These are phyloP conservation scores for Malbranchea zuffiana DNA, from an alignment of 2,329 filamentous ascomycete genomes.

Conservation along the genomic window DNA sequence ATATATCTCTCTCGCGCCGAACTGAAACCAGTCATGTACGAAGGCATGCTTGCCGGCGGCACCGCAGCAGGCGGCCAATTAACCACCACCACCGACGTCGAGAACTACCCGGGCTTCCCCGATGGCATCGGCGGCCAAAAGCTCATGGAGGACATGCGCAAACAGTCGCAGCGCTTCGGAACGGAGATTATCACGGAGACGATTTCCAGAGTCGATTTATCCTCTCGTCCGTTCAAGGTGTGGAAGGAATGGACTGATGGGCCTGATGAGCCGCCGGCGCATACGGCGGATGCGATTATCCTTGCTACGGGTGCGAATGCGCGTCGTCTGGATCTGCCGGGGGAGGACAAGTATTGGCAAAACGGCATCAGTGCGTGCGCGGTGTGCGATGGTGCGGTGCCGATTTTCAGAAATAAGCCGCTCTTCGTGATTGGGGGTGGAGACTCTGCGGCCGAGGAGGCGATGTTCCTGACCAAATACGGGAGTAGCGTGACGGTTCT, in stretches of 20 bases:
- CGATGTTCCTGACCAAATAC: constrained; percentile 95
- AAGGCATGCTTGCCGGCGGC: constrained; percentile 95
- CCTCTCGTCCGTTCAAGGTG: constrained; percentile 76
- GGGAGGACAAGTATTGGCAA: constrained; percentile 96
- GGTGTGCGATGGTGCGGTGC: constrained; percentile 92
- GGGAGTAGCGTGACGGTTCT: constrained; percentile 89
- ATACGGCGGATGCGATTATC: constrained; percentile 87
- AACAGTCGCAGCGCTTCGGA: constrained; percentile 82
- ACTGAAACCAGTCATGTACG: constrained; percentile 87
- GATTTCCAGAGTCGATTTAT: constrained; percentile 76
- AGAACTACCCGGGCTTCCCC: constrained; percentile 96
- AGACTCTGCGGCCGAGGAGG: constrained; percentile 94
- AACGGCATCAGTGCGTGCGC: constrained; percentile 93
- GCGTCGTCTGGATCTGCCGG: constrained; percentile 65
- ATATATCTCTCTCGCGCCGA: constrained; percentile 93
- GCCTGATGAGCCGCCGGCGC: constrained; percentile 54
- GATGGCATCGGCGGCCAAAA: constrained; percentile 75
- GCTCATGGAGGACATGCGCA: constrained; percentile 92
- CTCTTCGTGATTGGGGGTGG: constrained; percentile 93
- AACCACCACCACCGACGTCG: constrained; percentile 94
- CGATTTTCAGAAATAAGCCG: constrained; percentile 94
- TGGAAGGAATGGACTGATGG: constrained; percentile 77
- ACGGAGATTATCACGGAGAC: constrained; percentile 91
- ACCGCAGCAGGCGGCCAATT: constrained; percentile 93
- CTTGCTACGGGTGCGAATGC: constrained; percentile 93